These are phyloP conservation scores for Filobasidium floriforme DNA, from an alignment of 768 basidiomycete species.

Conservation along the genomic window DNA sequence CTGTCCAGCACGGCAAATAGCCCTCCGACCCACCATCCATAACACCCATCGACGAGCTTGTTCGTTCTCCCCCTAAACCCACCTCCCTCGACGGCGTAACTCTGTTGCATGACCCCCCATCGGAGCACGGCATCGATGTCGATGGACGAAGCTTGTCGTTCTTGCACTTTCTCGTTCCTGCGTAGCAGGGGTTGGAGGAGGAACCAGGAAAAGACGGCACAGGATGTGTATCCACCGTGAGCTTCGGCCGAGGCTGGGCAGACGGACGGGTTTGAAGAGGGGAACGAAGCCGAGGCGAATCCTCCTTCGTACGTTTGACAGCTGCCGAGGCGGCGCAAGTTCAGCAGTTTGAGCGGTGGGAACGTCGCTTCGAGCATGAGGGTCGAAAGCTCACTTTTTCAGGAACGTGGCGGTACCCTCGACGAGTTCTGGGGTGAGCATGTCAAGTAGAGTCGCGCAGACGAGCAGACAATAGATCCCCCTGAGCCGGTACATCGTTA, in stretches of 20 bases:
- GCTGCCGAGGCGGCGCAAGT: slow-evolving; percentile 39
- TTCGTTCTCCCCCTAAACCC: slow-evolving; percentile 92
- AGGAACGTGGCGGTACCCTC: slow-evolving; percentile 69
- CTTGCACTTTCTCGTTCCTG: background rate
- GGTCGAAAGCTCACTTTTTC: slow-evolving; percentile 42
- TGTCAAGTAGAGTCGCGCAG: slow-evolving; percentile 69
- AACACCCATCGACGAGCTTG: slow-evolving; percentile 98
- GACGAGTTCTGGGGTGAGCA: slow-evolving; percentile 82
- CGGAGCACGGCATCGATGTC: slow-evolving; percentile 59
- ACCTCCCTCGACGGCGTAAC: slow-evolving; percentile 69
- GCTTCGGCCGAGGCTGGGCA: slow-evolving; percentile 69
- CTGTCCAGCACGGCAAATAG: slow-evolving; percentile 70
- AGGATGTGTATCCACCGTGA: slow-evolving; percentile 96
- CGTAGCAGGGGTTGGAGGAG: slow-evolving; percentile 52
- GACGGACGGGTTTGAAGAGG: slow-evolving; percentile 51
- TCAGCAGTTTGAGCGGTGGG: no score
- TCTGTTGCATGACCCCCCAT: slow-evolving; percentile 84
- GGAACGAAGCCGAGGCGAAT: slow-evolving; percentile 70
- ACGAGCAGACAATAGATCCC: slow-evolving; percentile 88
- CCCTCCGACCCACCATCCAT: slow-evolving; percentile 99
- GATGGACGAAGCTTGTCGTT: slow-evolving; percentile 42
- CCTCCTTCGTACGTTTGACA: slow-evolving; percentile 99
- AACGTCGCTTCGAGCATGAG: no score
- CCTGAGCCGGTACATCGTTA: slow-evolving; percentile 46
- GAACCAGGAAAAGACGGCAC: slow-evolving; percentile 76